These are phyloP conservation scores for Anthracocystis setariae DNA, from an alignment of 1,284 basidiomycete species.

Conservation along the genomic window DNA sequence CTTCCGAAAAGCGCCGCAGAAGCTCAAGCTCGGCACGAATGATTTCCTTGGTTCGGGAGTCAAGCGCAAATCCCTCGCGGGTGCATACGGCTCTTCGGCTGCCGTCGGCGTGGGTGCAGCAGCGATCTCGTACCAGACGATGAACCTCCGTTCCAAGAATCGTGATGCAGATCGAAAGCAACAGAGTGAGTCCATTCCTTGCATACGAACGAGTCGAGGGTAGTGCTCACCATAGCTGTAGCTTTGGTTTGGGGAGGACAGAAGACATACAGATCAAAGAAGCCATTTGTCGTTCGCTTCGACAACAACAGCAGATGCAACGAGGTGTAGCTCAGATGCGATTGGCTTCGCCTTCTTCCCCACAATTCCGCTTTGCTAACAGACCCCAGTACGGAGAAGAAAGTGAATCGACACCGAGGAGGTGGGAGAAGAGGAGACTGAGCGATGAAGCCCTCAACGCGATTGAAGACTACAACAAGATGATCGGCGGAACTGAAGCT, in stretches of 20 bases:
- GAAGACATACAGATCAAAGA: slow-evolving; percentile 13
- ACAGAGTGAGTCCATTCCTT: slow-evolving; percentile 10
- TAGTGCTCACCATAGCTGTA: not conserved
- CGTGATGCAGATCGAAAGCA: slow-evolving; percentile 5
- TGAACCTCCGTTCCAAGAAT: slow-evolving; percentile 18
- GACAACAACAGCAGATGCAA: not conserved
- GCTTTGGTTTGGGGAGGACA: not conserved
- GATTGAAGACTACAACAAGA: slow-evolving; percentile 44
- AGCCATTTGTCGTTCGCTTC: not conserved
- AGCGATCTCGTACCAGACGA: slow-evolving; percentile 29
- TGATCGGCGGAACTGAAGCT: slow-evolving; percentile 34
- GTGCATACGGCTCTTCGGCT: slow-evolving; percentile 21
- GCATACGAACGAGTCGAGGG: not conserved
- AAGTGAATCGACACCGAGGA: not conserved
- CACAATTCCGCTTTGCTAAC: not conserved
- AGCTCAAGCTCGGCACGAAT: slow-evolving; percentile 15
- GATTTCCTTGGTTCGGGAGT: slow-evolving; percentile 26
- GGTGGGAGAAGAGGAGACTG: slow-evolving; percentile 11
- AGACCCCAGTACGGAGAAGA: not conserved
- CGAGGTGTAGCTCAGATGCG: not conserved
- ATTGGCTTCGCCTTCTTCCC: not conserved
- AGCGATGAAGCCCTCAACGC: slow-evolving; percentile 26
- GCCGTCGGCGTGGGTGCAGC: slow-evolving; percentile 27
- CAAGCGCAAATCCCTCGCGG: slow-evolving; percentile 33
- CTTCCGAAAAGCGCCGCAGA: slow-evolving; percentile 12